Evolutionary conservation across 2,329 filamentous ascomycete genomes (phyloP).

Genomic region (Ceratocystis huliohia): DNA sequence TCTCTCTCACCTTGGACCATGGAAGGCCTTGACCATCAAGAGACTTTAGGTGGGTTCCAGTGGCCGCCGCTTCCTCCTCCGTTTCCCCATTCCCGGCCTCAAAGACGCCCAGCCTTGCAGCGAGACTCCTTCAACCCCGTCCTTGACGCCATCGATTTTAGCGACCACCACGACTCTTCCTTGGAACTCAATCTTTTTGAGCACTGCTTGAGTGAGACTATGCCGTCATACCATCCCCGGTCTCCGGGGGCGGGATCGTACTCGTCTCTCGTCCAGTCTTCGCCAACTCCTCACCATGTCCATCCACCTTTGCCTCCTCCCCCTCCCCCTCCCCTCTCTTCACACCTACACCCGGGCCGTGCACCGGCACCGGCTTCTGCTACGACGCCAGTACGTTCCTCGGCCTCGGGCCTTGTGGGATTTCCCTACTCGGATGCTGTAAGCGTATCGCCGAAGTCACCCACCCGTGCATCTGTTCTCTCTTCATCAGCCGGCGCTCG

Average conservation of each 20-base stretch:
- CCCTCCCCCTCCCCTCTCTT: neutral
- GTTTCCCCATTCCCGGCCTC: neutral
- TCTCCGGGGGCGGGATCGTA: neutral
- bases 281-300: neutral
- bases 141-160: neutral
- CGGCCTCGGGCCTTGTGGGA: neutral
- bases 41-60: neutral
- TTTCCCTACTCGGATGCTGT: conserved; percentile 2
- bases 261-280: neutral
- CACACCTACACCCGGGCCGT: neutral
- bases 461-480: neutral
- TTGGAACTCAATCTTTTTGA: neutral
- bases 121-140: neutral
- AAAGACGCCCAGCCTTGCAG: neutral
- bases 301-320: neutral
- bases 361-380: neutral
- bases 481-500: conserved; percentile 2
- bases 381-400: neutral
- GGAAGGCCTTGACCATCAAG: neutral
- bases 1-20: neutral
- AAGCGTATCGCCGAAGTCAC: conserved; percentile 6
- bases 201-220: neutral
- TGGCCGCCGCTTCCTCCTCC: conserved; percentile 16
- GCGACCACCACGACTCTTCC: neutral
- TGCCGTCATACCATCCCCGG: conserved; percentile 4